Percentiles rank a stretch among this genome's conserved stretches.
These are phyloP conservation scores for Pseudogymnoascus sp. DNA, from an alignment of 2,329 filamentous ascomycete genomes.

Conservation along the genomic window DNA sequence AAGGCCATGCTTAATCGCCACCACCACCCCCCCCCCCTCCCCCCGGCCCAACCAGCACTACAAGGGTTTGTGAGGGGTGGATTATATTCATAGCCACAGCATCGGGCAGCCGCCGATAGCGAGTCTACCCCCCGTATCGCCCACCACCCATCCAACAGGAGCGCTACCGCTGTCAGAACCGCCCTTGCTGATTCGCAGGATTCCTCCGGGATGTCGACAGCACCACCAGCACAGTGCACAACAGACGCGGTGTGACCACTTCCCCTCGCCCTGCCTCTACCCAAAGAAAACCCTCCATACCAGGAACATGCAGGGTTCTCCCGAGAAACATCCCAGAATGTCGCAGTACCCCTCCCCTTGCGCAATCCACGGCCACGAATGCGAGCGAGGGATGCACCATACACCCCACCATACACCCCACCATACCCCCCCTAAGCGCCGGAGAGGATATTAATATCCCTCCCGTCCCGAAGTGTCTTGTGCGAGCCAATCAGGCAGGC, in stretches of 20 bases:
- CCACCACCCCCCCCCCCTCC: not conserved
- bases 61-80: not conserved
- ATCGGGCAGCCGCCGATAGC: not conserved
- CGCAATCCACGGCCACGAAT: not conserved
- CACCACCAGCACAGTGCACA: not conserved
- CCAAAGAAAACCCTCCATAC: not conserved
- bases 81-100: not conserved
- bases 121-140: not conserved
- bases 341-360: not conserved
- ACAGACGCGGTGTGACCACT: not conserved
- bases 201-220: not conserved
- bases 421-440: not conserved
- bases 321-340: not conserved
- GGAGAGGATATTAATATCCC: not conserved
- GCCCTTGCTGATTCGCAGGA: not conserved
- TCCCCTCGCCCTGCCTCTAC: not conserved
- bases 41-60: not conserved
- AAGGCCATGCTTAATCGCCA: not conserved
- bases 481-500: not conserved
- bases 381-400: not conserved
- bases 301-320: not conserved
- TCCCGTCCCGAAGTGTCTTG: not conserved
- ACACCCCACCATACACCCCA: not conserved
- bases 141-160: not conserved
- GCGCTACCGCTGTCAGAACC: not conserved